Evolutionary conservation across 2,329 filamentous ascomycete genomes (phyloP), one percentile per base, ranked within the genome.

Genomic region (Apiospora sp.): DNA sequence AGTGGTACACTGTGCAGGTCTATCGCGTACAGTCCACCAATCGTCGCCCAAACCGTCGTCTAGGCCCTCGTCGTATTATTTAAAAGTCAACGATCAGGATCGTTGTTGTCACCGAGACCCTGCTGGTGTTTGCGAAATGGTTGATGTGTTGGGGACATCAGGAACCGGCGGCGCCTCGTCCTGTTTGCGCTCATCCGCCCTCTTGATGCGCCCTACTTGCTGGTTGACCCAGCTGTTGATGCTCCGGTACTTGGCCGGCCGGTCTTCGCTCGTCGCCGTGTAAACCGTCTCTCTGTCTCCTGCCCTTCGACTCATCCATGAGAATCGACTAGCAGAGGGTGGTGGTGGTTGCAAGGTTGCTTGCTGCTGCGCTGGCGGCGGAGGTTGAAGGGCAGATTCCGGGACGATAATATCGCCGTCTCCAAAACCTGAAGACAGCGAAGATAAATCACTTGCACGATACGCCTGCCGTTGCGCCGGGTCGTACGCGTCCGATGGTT

Each of bases 221-320:
- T 92, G 90, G 75, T 87, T 87, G 1, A 93, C 90, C 91, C 91
- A 93, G 43, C 89, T 91, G 72, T 84, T 86, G 72, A 92, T 84
- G 8, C 84, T 87, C 48, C 89, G 86, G 79, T 91, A 92, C 5
- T 87, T 86, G 19, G 88, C 84, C 6, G 88, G 86, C 64, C 81
- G 79, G 73, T 91, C 89, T 46, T 90, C 86, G 69, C 87, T 89
- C 4, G 85, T 83, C 69, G 85, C 82, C 0, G 88, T 90, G 75
- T 86, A 89, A 2, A 87, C 80, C 0, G 88, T 90, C 64, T 89
- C 87, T 43, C 88, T 83, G 46, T 80, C 78, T 68, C 77, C 43
- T 68, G 75, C 43, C 71, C 74, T 48, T 49, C 76, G 78, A 72
- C 76, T 81, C 74, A 79, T 78, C 82, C 83, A 85, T 7, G 84